Base-by-base conservation (phyloP, 768 basidiomycete species). In the Phlebiopsis gigantea region DNA sequence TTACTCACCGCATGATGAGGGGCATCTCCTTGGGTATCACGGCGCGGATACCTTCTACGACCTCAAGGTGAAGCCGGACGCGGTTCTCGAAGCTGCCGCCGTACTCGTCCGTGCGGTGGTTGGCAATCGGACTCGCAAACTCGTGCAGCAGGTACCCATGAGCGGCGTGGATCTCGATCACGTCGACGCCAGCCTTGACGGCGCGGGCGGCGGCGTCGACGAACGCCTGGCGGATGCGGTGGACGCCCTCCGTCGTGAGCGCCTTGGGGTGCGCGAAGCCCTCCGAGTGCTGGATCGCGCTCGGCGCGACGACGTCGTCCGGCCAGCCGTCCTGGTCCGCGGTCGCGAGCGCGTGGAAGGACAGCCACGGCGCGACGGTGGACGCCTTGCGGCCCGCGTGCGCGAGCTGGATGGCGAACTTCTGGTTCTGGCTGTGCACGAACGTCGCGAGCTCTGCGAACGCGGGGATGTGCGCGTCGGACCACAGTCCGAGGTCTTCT, bases 301-400 rank as follows among this genome's bases (percentile, higher is more conserved):
- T 63, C 21, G 62, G 62, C 12, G 57, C 62, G n/a, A 56, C 54
- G 45, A 63, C 56, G 46, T 61, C 53, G 61, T 66, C 56, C 28
- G 63, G 62, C 66, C 65, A 70, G 31, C 84, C 84, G 19, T 75
- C 76, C 4, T 66, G 65, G 12, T 69, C 69, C 46, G 70, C 69
- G 0, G 66, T 61, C 7, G 79, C 79, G 15, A 63, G 53, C 14
- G 68, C 43, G 25, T 68, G 69, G n/a, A 63, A 59, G 34, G 70
- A 54, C 29, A 87, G 65, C 85, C 86, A 90, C 0, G 87, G 85
- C 0, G 82, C 78, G n/a, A 79, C 67, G 0, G 77, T 83, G 6
- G 82, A 83, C 0, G 82, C 87, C 67, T 90, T 91, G 17, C 88
- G 75, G 0, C 90, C 89, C 0, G 87, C 86, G 60, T 92, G 89